Base-by-base conservation (phyloP, 371 early-diverging fungal genomes). In the Mortierella sp. region DNA sequence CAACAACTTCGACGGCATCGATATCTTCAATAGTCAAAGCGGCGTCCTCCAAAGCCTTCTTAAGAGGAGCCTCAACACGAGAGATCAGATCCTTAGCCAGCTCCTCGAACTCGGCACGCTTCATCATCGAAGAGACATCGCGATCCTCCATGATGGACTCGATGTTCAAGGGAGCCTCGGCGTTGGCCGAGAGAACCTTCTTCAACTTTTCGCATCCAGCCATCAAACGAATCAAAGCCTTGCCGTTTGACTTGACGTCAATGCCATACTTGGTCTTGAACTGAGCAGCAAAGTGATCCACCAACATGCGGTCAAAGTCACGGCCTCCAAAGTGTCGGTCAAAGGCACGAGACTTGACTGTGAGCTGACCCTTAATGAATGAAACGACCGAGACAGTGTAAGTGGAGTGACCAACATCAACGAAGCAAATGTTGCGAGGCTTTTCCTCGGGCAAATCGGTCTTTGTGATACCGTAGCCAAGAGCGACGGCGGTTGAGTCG, bases 391-490 rank as follows among this genome's bases (percentile, higher is more conserved):
- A 88, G 66, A 96, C 96, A 70, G 94, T 95, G 89, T 93, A 95
- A 71, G 93, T 87, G 63, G 97, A 96, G 90, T 97, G 95, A 66
- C 99, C 99, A 66, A 98, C 89, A 86, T 99, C 98, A 62, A 96
- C 95, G 84, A 99, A 95, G 66, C 94, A 95, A 57, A 99, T 96
- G 80, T 92, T 94, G 74, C 94, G 93, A 70, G 98, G 93, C 89
- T 96, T 96, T 49, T 96, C 93, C 87, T 97, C 97, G 73, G 98
- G 98, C 68, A 98, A 89, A 85, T 98, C 99, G 40, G 90, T 88
- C 91, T 97, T 97, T 85, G 98, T 98, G 85, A 98, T 97, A 86
- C 99, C 98, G 78, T 97, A 98, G 62, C 96, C 97, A 68, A 98
- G 92, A 51, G 99, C 97, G 66, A 94, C 30, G 32, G 98, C 97